Percentiles rank a stretch among this genome's conserved stretches.
Evolutionary conservation across 306 rosid species (phyloP).

Genomic region (Quercus mongolica): DNA sequence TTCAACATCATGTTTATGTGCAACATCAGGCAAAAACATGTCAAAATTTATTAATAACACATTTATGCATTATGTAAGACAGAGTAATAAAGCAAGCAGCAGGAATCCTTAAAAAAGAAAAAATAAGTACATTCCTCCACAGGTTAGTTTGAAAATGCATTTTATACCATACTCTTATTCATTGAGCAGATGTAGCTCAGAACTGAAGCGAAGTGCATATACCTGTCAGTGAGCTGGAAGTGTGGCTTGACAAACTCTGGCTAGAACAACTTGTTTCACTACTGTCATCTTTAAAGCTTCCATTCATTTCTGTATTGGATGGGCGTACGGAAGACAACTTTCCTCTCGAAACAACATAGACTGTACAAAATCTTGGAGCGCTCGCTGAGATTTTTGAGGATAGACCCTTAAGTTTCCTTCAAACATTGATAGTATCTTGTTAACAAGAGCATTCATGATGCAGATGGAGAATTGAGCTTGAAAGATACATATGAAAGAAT

Average conservation of each 20-base stretch:
- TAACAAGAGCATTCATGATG: constrained; percentile 8
- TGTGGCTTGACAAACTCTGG: constrained; percentile 44
- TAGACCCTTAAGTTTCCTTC: constrained; percentile 62
- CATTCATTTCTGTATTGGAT: constrained; percentile 44
- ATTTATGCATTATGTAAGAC: background rate
- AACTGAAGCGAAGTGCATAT: constrained; percentile 18
- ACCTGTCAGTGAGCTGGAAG: constrained; percentile 70
- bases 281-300: constrained; percentile 41
- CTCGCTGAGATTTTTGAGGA: constrained; percentile 65
- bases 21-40: background rate
- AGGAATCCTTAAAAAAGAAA: background rate
- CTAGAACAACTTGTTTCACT: constrained; percentile 63
- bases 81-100: background rate
- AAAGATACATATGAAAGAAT: background rate
- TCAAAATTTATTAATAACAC: background rate
- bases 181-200: constrained; percentile 7
- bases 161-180: background rate
- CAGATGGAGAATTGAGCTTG: constrained; percentile 5
- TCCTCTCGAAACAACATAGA: constrained; percentile 82
- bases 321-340: constrained; percentile 62
- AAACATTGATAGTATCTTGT: constrained; percentile 17
- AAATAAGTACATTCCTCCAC: background rate
- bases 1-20: background rate
- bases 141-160: background rate
- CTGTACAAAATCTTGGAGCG: constrained; percentile 72